Conservation (phyloP, 495 filamentous ascomycete species). For the Aspergillus cristatus region DNA sequence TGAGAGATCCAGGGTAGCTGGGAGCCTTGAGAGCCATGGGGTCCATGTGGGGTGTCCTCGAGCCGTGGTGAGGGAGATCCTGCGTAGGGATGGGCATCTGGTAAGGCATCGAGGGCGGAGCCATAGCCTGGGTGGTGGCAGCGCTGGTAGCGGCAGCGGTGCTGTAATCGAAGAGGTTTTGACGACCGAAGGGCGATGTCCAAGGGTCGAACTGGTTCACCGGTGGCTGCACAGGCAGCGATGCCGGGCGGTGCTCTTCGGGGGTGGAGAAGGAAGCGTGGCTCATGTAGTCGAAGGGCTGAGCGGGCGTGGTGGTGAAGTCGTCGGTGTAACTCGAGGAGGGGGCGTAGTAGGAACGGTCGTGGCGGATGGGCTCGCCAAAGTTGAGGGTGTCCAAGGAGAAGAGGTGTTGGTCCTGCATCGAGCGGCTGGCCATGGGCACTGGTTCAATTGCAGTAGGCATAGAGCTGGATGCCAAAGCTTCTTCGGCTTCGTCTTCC, state of each 20-base stretch:
- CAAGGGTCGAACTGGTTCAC: slow-evolving; percentile 25
- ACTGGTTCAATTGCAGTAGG: slow-evolving; percentile 24
- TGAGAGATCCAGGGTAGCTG: no score
- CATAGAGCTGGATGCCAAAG: slow-evolving; percentile 10
- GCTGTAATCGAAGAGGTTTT: slow-evolving; percentile 30
- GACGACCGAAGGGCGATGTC: slow-evolving; percentile 31
- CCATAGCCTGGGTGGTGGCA: slow-evolving; percentile 17
- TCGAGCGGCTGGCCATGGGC: slow-evolving; percentile 10
- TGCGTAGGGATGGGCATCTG: slow-evolving; percentile 23
- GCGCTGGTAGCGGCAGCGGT: no score
- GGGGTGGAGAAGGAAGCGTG: slow-evolving; percentile 19
- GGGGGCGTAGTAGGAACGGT: slow-evolving; percentile 22
- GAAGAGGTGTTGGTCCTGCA: slow-evolving; percentile 13
- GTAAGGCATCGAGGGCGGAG: slow-evolving; percentile 19
- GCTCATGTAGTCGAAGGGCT: slow-evolving; percentile 25
- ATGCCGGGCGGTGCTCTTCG: slow-evolving; percentile 14
- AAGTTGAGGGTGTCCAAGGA: slow-evolving; percentile 26
- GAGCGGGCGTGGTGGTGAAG: slow-evolving; percentile 23
- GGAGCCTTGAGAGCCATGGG: no score
- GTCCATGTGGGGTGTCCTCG: no score
- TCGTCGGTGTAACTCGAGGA: slow-evolving; percentile 25
- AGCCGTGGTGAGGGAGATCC: slow-evolving; percentile 16
- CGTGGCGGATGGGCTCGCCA: slow-evolving; percentile 22
- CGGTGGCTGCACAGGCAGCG: slow-evolving; percentile 15
- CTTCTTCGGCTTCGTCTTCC: slow-evolving; percentile 17